A percentile compares a stretch with the other conserved stretches of the same genome.
phyloP scores from a whole-genome alignment of 352 stramenopile species.

The Peronospora farinosa region DNA sequence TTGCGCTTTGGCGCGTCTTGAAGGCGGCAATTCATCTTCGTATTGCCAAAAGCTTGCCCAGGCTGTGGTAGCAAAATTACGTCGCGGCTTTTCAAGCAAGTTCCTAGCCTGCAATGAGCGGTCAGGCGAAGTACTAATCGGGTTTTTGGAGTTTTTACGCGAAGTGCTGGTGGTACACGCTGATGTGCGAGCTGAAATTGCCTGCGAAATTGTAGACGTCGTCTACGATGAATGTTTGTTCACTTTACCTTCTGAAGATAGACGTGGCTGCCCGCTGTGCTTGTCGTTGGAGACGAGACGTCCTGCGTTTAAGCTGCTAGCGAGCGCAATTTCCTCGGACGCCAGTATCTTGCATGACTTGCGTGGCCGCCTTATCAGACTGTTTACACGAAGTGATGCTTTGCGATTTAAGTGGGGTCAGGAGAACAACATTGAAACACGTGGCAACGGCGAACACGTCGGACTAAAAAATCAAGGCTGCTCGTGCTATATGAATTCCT shows the following conservation, averaged over 20 bases:
- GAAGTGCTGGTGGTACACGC: slow-evolving; percentile 59
- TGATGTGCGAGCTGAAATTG: slow-evolving; percentile 45
- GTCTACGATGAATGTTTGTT: slow-evolving; percentile 84
- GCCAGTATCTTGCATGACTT: slow-evolving; percentile 56
- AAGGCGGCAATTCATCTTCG: slow-evolving; percentile 32
- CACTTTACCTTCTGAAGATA: slow-evolving; percentile 61
- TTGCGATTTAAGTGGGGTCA: slow-evolving; percentile 74
- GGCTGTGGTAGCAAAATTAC: slow-evolving; percentile 54
- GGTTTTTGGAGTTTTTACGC: slow-evolving; percentile 70
- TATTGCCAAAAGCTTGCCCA: slow-evolving; percentile 51
- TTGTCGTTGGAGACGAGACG: slow-evolving; percentile 71
- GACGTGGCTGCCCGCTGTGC: slow-evolving; percentile 60
- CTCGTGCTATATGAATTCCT: slow-evolving; percentile 99
- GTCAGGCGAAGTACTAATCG: slow-evolving; percentile 60
- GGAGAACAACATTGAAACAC: slow-evolving; percentile 77
- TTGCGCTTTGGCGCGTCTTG: slow-evolving; percentile 60
- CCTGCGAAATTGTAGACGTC: slow-evolving; percentile 63
- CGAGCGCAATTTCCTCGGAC: slow-evolving; percentile 68
- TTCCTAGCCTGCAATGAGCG: slow-evolving; percentile 71
- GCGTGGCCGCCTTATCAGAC: slow-evolving; percentile 39
- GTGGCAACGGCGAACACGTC: slow-evolving; percentile 77
- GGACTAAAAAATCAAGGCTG: slow-evolving; percentile 98
- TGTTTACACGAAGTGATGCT: slow-evolving; percentile 62
- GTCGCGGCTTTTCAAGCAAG: slow-evolving; percentile 66
- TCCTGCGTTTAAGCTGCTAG: slow-evolving; percentile 75